Conservation (phyloP, 2,329 filamentous ascomycete genomes). For the Myriosclerotinia duriaeana region DNA sequence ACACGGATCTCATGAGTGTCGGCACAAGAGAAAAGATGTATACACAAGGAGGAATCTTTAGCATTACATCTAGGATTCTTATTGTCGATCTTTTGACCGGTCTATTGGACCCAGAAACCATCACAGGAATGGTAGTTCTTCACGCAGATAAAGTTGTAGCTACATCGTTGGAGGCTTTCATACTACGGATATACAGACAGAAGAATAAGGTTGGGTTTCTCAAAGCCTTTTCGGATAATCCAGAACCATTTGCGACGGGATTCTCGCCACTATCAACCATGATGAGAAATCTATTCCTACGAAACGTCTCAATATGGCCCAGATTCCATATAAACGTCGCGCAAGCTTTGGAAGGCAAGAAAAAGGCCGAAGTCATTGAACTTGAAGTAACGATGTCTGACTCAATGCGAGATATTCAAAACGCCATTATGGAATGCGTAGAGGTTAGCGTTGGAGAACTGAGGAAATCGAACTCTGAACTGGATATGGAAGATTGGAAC, state of each 20-base stretch:
- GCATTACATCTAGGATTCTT: slow-evolving; percentile 91
- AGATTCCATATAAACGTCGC: slow-evolving; percentile 91
- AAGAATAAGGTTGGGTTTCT: slow-evolving; percentile 92
- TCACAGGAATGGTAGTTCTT: slow-evolving; percentile 83
- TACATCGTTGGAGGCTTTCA: slow-evolving; percentile 91
- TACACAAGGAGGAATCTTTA: slow-evolving; percentile 83
- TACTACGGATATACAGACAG: slow-evolving; percentile 88
- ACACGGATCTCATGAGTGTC: slow-evolving; percentile 90
- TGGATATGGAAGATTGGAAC: slow-evolving; percentile 98
- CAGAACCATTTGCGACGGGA: slow-evolving; percentile 83
- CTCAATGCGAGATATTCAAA: slow-evolving; percentile 89
- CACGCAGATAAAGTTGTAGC: slow-evolving; percentile 86
- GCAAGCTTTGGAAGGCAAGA: slow-evolving; percentile 82
- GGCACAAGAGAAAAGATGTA: slow-evolving; percentile 90
- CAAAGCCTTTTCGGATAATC: slow-evolving; percentile 93
- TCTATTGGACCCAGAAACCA: slow-evolving; percentile 75
- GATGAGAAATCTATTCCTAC: slow-evolving; percentile 88
- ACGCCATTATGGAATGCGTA: slow-evolving; percentile 91
- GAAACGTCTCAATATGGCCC: slow-evolving; percentile 87
- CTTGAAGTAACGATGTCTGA: slow-evolving; percentile 95
- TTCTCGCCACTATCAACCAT: slow-evolving; percentile 86
- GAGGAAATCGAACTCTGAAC: slow-evolving; percentile 82
- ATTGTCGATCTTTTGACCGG: slow-evolving; percentile 90
- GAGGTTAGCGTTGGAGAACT: slow-evolving; percentile 92
- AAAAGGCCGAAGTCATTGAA: slow-evolving; percentile 95